Percentiles rank a stretch among this genome's conserved stretches.
Evolutionary conservation across 2,329 filamentous ascomycete genomes (phyloP).

Genomic region (Penicillium sp.): DNA sequence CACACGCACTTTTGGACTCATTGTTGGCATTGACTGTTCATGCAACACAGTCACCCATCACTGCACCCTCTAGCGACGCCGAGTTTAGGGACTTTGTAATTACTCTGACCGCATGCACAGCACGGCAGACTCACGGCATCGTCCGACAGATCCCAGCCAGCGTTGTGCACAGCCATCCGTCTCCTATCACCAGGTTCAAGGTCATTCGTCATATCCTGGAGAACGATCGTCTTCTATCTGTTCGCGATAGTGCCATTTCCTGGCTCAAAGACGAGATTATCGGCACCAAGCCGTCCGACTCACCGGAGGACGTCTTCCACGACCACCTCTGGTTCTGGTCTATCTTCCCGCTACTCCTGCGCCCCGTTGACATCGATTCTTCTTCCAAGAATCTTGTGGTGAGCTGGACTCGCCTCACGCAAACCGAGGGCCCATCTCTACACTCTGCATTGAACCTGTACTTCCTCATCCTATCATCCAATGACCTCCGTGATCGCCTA

Average conservation of each 20-base stretch:
- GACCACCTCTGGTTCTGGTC: conserved; percentile 46
- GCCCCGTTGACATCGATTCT: conserved; percentile 51
- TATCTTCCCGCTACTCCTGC: conserved; percentile 60
- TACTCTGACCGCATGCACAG: conserved; percentile 48
- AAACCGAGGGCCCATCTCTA: conserved; percentile 55
- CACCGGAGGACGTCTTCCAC: conserved; percentile 40
- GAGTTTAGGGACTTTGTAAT: conserved; percentile 61
- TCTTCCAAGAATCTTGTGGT: conserved; percentile 45
- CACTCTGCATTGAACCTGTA: conserved; percentile 65
- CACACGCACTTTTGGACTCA: conserved; percentile 61
- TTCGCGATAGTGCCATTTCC: conserved; percentile 63
- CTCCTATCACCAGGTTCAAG: conserved; percentile 57
- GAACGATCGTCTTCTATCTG: conserved; percentile 59
- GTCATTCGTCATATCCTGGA: conserved; percentile 63
- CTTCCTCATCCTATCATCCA: conserved; percentile 60
- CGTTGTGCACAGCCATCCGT: conserved; percentile 60
- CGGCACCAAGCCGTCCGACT: conserved; percentile 39
- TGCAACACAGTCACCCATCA: conserved; percentile 53
- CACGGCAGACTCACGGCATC: conserved; percentile 43
- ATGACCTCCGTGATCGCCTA: conserved; percentile 54
- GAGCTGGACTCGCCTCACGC: conserved; percentile 58
- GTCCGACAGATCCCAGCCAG: conserved; percentile 45
- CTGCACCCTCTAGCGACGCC: conserved; percentile 56
- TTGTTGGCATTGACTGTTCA: conserved; percentile 60
- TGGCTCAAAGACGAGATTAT: conserved; percentile 68